Conservation (phyloP, 1,284 basidiomycete genomes). For the Prillingera fragicola region DNA sequence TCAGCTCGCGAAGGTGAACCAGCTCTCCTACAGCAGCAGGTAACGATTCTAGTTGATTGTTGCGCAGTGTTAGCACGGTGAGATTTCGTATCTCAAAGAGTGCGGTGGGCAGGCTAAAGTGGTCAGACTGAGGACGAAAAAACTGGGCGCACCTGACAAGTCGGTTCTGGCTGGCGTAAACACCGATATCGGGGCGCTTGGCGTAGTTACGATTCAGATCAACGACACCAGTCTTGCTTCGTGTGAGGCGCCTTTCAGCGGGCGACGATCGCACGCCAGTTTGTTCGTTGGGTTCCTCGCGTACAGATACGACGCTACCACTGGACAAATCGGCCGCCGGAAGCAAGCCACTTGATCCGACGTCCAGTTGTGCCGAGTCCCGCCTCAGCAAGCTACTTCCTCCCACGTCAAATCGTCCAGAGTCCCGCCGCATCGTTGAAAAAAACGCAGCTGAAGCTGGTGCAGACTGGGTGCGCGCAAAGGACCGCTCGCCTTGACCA, state of each 20-base stretch:
- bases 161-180: constrained; percentile 28
- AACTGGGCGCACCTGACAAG: constrained; percentile 26
- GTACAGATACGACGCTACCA: too few species aligned
- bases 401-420: too few species aligned
- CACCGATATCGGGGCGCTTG: constrained; percentile 16
- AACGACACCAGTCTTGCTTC: constrained; percentile 32
- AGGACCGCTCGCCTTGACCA: constrained; percentile 20
- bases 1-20: constrained; percentile 39
- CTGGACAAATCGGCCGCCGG: too few species aligned
- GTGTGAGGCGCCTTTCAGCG: constrained; percentile 18
- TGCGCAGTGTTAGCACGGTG: constrained; percentile 37
- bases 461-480: constrained; percentile 32
- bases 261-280: too few species aligned
- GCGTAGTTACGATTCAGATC: constrained; percentile 2
- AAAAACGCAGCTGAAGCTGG: constrained; percentile 26
- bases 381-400: too few species aligned
- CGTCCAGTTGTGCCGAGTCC: too few species aligned
- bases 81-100: constrained; percentile 44
- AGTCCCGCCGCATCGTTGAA: too few species aligned
- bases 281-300: too few species aligned
- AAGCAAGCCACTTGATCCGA: too few species aligned
- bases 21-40: constrained; percentile 46
- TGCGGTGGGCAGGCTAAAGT: constrained; percentile 41
- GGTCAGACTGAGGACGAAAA: neutral
- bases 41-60: constrained; percentile 35